phyloP scores from a whole-genome alignment of 106 monocot genomes.

The Dactylorhiza incarnata region DNA sequence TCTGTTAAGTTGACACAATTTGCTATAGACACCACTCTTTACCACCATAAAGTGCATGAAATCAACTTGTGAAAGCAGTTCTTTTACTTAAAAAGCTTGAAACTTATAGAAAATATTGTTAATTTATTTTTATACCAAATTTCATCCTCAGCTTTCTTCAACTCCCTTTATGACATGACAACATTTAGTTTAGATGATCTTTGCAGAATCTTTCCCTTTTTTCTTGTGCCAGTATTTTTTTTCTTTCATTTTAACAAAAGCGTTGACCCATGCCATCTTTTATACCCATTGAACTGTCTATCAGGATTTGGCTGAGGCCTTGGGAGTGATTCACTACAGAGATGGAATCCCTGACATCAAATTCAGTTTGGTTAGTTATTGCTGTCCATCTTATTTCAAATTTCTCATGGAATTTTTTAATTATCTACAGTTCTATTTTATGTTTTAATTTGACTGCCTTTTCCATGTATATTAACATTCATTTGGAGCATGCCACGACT shows the following conservation, averaged over 20 bases:
- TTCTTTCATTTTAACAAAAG: background rate
- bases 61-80: background rate
- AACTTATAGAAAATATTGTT: background rate
- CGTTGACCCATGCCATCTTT: background rate
- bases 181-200: background rate
- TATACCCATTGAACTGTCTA: background rate
- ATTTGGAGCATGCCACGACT: background rate
- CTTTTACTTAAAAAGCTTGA: background rate
- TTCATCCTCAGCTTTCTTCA: background rate
- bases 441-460: background rate
- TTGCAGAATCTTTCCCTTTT: background rate
- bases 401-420: background rate
- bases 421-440: background rate
- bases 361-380: constrained; percentile 64
- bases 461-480: background rate
- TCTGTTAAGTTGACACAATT: background rate
- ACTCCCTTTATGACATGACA: background rate
- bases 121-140: background rate
- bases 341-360: constrained; percentile 87
- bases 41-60: background rate
- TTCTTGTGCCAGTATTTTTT: background rate
- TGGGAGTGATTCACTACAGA: constrained; percentile 51
- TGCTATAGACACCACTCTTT: background rate
- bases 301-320: constrained; percentile 78
- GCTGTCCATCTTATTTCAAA: background rate